Base-by-base conservation (phyloP, 2,329 filamentous ascomycete genomes). In the Neurospora sp. region DNA sequence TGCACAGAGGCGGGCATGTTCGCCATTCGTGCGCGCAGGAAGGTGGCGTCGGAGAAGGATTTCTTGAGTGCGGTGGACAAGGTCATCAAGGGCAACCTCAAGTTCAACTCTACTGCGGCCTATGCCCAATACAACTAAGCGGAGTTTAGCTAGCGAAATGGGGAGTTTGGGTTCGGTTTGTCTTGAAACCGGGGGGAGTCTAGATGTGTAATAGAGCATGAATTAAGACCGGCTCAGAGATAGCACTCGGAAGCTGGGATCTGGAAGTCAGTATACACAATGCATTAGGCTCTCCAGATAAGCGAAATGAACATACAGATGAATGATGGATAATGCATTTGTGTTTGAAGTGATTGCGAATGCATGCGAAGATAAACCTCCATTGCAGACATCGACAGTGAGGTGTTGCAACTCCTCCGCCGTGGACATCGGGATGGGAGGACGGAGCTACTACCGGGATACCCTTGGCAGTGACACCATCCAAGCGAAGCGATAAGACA, bases 1-100 rank as follows among this genome's bases (percentile, higher is more conserved):
- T 97, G 96, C 75, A 99, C 96, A 8, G 96, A 99, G 82, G 95
- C 96, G 1, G 96, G 96, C 75, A 98, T 99, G 95, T 99, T 97
- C 78, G 96, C 96, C 71, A 97, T 99, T 74, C 89, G 96, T 66
- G 92, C 92, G 43, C 85, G 96, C 80, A 90, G 96, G 83, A 99
- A 99, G 91, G 93, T 99, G 17, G 96, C 96, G 0, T 95, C 94
- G 1, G 96, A 99, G 86, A 98, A 99, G 87, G 96, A 99, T 82
- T 99, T 99, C 83, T 83, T 99, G 76, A 94, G 92, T 70, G 95
- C 96, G 2, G 96, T 99, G 72, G 96, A 99, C 86, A 99, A 99
- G 89, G 96, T 99, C 73, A 98, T 98, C 85, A 97, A 97, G 88
- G 94, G 92, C 76, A 97, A 98, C 82, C 85, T 97, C 80, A 99